phyloP scores from a whole-genome alignment of 768 basidiomycete species.

The Leccinum variicolor region DNA sequence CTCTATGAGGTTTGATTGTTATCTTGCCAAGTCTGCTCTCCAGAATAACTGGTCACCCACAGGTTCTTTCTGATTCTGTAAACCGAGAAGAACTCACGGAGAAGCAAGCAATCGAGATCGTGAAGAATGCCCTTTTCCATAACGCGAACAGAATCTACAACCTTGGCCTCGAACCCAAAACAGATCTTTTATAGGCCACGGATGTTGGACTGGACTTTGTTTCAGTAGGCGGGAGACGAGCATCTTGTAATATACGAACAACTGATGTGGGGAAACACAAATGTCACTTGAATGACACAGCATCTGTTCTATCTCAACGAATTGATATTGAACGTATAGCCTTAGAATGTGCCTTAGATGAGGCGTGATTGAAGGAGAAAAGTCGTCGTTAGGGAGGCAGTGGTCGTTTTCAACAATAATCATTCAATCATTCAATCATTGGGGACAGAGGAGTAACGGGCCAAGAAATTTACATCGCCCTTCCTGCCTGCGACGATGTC shows the following conservation, averaged over 20 bases:
- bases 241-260: background rate
- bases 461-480: too few relatives aligned
- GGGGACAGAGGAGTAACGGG: too few relatives aligned
- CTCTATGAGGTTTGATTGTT: constrained; percentile 49
- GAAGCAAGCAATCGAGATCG: constrained; percentile 49
- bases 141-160: constrained; percentile 66
- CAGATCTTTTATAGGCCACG: constrained; percentile 1
- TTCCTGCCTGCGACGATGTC: too few relatives aligned
- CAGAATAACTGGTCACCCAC: constrained; percentile 46
- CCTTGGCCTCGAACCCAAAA: constrained; percentile 42
- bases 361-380: too few relatives aligned
- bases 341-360: too few relatives aligned
- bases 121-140: constrained; percentile 58
- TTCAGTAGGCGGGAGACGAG: background rate
- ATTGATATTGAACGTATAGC: background rate
- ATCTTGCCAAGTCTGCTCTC: background rate
- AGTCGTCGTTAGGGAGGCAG: too few relatives aligned
- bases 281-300: background rate
- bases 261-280: background rate
- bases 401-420: too few relatives aligned
- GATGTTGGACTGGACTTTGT: background rate
- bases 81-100: constrained; percentile 49
- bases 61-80: constrained; percentile 60
- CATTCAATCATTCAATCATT: too few relatives aligned
- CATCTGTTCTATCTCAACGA: background rate